Percentiles rank a stretch among this genome's conserved stretches.
These are phyloP conservation scores for Mimosa pudica DNA, from an alignment of 306 rosid species.

Conservation along the genomic window DNA sequence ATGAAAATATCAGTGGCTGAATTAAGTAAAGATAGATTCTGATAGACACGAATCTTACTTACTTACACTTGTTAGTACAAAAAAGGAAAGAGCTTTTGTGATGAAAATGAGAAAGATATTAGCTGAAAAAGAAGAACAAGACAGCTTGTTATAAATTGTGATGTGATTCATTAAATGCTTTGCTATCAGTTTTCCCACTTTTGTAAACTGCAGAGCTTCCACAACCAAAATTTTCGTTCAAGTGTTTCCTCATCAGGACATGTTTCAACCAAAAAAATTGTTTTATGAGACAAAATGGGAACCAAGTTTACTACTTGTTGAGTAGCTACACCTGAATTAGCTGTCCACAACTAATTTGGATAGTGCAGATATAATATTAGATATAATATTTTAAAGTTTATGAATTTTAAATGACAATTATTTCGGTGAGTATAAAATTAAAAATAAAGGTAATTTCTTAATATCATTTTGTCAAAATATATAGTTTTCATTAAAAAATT, in stretches of 20 bases:
- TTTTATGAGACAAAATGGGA: no score
- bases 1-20: background rate
- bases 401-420: no score
- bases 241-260: background rate
- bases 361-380: no score
- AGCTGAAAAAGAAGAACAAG: background rate
- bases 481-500: no score
- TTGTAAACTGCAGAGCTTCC: background rate
- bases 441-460: no score
- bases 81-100: background rate
- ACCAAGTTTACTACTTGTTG: no score
- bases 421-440: no score
- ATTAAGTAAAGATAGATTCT: background rate
- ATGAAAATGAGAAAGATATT: background rate
- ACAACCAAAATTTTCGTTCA: background rate
- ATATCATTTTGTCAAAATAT: no score
- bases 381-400: no score
- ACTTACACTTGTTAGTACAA: background rate
- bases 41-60: background rate
- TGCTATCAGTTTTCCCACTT: background rate
- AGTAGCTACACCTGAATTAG: no score
- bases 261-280: no score
- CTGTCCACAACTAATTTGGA: no score
- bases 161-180: background rate
- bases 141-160: background rate